These are phyloP conservation scores for Neurospora sp. DNA, from an alignment of 495 filamentous ascomycete genomes.

Conservation along the genomic window DNA sequence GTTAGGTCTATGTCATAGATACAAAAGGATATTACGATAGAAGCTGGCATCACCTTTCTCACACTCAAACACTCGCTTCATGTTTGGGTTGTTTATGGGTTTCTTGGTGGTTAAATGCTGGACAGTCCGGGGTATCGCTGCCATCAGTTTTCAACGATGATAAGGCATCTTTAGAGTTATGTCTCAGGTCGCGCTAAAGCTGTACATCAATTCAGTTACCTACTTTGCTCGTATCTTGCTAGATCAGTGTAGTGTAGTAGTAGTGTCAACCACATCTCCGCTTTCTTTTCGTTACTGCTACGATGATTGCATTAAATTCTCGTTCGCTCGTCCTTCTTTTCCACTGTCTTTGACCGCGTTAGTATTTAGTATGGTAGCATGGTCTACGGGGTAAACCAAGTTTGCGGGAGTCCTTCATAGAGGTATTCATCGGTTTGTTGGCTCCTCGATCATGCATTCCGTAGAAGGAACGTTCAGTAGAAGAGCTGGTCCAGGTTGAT, in stretches of 20 bases:
- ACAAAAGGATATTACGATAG: not conserved
- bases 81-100: not conserved
- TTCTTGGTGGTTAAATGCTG: not conserved
- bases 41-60: not conserved
- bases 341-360: too few species aligned
- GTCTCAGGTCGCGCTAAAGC: not conserved
- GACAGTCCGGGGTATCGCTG: not conserved
- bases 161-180: too few species aligned
- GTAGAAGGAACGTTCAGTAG: too few species aligned
- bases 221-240: not conserved
- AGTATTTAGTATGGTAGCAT: too few species aligned
- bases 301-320: too few species aligned
- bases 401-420: too few species aligned
- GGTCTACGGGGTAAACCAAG: too few species aligned
- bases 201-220: not conserved
- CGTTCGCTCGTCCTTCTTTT: not conserved
- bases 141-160: not conserved
- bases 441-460: too few species aligned
- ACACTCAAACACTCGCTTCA: not conserved
- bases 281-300: too few species aligned
- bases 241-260: not conserved
- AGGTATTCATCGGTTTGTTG: too few species aligned
- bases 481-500: too few species aligned
- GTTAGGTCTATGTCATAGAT: accelerated
- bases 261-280: not conserved